Evolutionary conservation across 2,329 filamentous ascomycete species (phyloP), one percentile per base, ranked within the genome.

Genomic region (Cordyceps tenuipes): DNA sequence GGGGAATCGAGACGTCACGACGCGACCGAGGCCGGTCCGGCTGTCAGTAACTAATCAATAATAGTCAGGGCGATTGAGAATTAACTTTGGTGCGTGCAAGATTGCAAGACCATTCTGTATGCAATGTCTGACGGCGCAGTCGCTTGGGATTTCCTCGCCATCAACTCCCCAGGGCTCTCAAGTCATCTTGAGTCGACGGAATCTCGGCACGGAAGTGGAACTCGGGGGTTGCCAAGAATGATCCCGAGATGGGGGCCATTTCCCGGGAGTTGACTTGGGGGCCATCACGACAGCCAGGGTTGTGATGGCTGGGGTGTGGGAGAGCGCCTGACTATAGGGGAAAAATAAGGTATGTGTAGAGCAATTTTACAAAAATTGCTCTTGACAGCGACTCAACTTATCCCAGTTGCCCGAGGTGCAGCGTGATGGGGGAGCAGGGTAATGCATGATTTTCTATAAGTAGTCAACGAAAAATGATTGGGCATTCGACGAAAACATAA

Each of bases 81-180:
- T 29, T 8, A 6, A 29, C 23, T 21, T n/a, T n/a, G 8, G 50
- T 21, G 34, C 15, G n/a, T n/a, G n/a, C 52, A 55, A 55, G 9
- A 17, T 23, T 56, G 43, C 9, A 23, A 23, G 23, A 4, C 4
- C 23, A 23, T 23, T 23, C 23, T 23, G 23, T 23, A 50, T 48
- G 23, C 23, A 23, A 23, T 23, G 67, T 63, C 29, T 8, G 29
- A 6, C 29, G 55, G 66, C 9, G 39, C 23, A 29, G 39, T 44
- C 3, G 39, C 39, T 54, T 7, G 5, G 29, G 29, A 54, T 29
- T 31, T 26, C 19, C 15, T 29, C 10, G 29, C 2, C 10, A 6
- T 10, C 34, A 36, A 36, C 34, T 36, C 13, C 34, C 34, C 9
- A 36, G 34, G 34, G 9, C 3, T 36, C 3, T 36, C 12, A 36